Percentiles rank a stretch among this genome's conserved stretches.
These are phyloP conservation scores for Magnolia kwangsiensis DNA, from an alignment of 164 flowering plant species.

Conservation along the genomic window DNA sequence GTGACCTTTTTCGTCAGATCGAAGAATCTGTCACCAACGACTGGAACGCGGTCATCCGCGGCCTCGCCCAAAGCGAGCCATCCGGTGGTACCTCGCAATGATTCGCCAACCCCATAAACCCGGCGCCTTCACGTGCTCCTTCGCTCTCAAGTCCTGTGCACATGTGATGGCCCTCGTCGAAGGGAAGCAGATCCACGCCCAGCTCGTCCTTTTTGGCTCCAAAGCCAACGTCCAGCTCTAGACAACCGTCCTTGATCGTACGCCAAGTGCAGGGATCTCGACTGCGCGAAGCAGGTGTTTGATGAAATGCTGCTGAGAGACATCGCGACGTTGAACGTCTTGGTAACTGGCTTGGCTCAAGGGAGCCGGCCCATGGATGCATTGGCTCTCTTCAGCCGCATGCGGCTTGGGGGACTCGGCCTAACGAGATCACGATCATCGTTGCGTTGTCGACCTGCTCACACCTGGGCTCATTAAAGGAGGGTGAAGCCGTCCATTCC, in stretches of 20 bases:
- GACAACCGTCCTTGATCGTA: constrained; percentile 76
- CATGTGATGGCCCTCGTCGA: constrained; percentile 52
- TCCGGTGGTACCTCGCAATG: constrained; percentile 41
- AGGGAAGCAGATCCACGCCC: constrained; percentile 57
- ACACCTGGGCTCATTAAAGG: constrained; percentile 59
- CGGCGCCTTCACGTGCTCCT: constrained; percentile 86
- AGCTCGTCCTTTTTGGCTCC: constrained; percentile 45
- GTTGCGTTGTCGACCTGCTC: constrained; percentile 84
- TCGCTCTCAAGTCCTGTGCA: constrained; percentile 75
- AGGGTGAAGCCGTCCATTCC: constrained; percentile 47
- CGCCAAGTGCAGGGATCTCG: constrained; percentile 56
- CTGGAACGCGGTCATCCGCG: constrained; percentile 83
- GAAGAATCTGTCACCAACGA: constrained; percentile 57
- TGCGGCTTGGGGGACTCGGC: constrained; percentile 43
- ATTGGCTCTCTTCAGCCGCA: constrained; percentile 42
- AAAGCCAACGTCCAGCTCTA: constrained; percentile 43
- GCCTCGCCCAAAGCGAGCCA: constrained; percentile 53
- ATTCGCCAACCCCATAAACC: constrained; percentile 23
- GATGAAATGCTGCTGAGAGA: constrained; percentile 68
- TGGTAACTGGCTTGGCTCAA: constrained; percentile 77
- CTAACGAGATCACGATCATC: constrained; percentile 67
- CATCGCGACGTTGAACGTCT: constrained; percentile 72
- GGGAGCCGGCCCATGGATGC: constrained; percentile 63
- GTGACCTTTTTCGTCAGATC: constrained; percentile 41
- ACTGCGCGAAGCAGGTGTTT: constrained; percentile 52